Conservation (phyloP, 768 basidiomycete genomes). For the Pleurotus ostreatus region DNA sequence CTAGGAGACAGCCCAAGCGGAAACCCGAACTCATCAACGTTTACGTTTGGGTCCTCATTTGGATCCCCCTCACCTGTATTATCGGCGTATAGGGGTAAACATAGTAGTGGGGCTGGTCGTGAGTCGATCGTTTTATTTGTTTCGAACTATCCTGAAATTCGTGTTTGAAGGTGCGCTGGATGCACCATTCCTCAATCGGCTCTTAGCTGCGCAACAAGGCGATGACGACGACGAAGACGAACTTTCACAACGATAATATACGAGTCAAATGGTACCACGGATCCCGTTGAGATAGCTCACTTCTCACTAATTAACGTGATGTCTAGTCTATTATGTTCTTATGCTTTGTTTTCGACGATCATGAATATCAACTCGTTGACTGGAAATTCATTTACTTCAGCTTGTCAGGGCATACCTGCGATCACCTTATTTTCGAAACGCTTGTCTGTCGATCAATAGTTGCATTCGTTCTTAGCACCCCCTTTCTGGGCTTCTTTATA, state of each 20-base stretch:
- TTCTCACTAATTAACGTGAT: no score
- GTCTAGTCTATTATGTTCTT: no score
- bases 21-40: not conserved
- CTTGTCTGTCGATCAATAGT: no score
- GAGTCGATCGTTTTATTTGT: not conserved
- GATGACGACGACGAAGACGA: not conserved
- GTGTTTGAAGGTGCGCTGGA: not conserved
- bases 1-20: not conserved
- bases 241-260: not conserved
- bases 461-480: no score
- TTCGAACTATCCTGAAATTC: not conserved
- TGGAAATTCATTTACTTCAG: no score
- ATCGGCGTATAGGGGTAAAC: conserved; percentile 11
- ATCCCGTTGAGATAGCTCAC: no score
- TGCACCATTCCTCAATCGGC: not conserved
- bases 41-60: not conserved
- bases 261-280: not conserved
- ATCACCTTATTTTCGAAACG: no score
- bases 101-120: conserved; percentile 3
- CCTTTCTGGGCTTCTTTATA: no score
- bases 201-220: not conserved
- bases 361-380: no score
- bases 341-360: no score
- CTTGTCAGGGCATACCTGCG: no score
- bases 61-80: conserved; percentile 20